Percentiles rank a stretch among this genome's conserved stretches.
Conservation (phyloP, 2,329 filamentous ascomycete genomes). For the Sordariomycetes sp. region DNA sequence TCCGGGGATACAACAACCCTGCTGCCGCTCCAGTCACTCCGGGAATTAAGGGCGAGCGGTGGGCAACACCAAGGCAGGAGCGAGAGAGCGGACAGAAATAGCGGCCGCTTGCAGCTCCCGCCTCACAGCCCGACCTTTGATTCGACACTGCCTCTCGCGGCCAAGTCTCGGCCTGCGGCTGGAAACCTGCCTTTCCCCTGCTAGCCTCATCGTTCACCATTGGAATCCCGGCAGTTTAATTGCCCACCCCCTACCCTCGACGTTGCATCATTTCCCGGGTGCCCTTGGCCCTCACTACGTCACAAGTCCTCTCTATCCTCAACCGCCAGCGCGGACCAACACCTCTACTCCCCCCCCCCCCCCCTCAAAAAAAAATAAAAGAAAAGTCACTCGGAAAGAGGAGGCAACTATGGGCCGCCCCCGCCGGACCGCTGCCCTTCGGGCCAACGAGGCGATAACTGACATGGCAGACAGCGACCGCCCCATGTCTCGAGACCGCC, state of each 20-base stretch:
- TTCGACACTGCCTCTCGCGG: not conserved
- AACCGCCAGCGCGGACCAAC: not conserved
- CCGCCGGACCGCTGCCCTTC: constrained; percentile 27
- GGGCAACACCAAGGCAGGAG: not conserved
- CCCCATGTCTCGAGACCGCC: not conserved
- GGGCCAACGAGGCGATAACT: constrained; percentile 27
- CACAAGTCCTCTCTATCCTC: not conserved
- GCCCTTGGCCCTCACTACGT: not conserved
- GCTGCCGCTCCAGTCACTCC: not conserved
- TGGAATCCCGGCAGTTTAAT: not conserved
- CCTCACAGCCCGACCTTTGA: not conserved
- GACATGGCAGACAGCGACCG: constrained; percentile 30
- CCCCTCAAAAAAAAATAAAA: no score
- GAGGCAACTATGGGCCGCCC: constrained; percentile 21
- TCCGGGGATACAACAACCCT: not conserved
- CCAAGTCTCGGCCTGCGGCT: not conserved
- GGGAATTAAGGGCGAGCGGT: not conserved
- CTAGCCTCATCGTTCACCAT: not conserved
- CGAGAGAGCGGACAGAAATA: not conserved
- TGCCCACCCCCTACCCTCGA: not conserved
- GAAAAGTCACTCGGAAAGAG: not conserved
- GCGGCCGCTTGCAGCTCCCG: not conserved
- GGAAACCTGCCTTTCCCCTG: not conserved
- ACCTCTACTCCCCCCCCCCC: no score
- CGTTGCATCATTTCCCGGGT: not conserved